Evolutionary conservation across 2,329 filamentous ascomycete genomes (phyloP).

Genomic region (Dactylonectria estremocensis): DNA sequence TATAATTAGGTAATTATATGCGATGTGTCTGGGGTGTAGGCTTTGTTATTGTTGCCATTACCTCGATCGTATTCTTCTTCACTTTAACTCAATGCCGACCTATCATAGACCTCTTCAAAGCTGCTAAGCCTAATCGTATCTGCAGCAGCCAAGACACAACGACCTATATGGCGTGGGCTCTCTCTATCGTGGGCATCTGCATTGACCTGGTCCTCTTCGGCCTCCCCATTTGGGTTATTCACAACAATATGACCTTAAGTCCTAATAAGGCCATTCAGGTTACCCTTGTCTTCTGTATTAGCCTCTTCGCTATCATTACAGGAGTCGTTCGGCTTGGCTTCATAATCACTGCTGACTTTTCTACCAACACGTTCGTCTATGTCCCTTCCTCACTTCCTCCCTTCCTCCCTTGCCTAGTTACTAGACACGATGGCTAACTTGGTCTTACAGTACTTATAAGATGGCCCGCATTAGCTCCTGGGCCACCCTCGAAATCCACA

Average conservation of each 20-base stretch:
- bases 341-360: conserved; percentile 52
- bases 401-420: too few relatives aligned
- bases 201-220: conserved; percentile 53
- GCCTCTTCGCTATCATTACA: conserved; percentile 54
- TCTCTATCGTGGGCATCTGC: conserved; percentile 50
- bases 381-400: too few relatives aligned
- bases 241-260: conserved; percentile 54
- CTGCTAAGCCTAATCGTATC: conserved; percentile 25
- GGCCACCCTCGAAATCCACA: conserved; percentile 58
- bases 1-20: conserved; percentile 34
- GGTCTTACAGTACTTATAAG: conserved; percentile 51
- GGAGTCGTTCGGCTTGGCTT: conserved; percentile 55
- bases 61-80: conserved; percentile 38
- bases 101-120: conserved; percentile 40
- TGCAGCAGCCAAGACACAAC: conserved; percentile 31
- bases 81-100: conserved; percentile 40
- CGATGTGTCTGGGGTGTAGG: conserved; percentile 31
- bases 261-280: conserved; percentile 51
- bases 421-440: background rate
- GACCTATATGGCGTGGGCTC: conserved; percentile 52
- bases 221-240: conserved; percentile 56
- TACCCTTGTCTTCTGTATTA: conserved; percentile 55
- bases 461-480: conserved; percentile 54
- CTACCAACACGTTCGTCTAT: conserved; percentile 49
- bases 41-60: conserved; percentile 26